These are phyloP conservation scores for Plenodomus tracheiphilus DNA, from an alignment of 2,329 filamentous ascomycete genomes.

Conservation along the genomic window DNA sequence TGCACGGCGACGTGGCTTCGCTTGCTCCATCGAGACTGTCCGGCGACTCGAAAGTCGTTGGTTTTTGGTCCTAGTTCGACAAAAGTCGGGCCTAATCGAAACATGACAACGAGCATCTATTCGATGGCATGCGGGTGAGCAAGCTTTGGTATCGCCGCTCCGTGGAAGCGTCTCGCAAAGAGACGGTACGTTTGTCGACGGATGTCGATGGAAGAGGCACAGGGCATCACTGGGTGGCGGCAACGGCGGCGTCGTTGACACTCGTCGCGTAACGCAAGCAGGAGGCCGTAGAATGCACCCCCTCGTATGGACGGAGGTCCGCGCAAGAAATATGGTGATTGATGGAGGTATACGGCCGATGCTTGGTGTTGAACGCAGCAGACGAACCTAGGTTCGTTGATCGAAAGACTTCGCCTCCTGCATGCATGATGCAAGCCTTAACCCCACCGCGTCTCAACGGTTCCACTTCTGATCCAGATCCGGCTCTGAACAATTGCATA, in stretches of 20 bases:
- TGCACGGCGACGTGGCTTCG: neutral
- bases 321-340: neutral
- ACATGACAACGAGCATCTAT: neutral
- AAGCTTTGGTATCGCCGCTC: neutral
- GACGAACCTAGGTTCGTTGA: conserved; percentile 35
- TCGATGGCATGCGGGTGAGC: neutral
- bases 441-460: conserved; percentile 27
- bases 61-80: no score
- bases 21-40: neutral
- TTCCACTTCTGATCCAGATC: conserved; percentile 15
- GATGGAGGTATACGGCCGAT: neutral
- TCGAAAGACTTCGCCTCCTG: conserved; percentile 14
- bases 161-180: neutral
- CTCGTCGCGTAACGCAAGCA: neutral
- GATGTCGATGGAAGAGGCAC: neutral
- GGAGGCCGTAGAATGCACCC: neutral
- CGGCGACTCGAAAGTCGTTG: neutral
- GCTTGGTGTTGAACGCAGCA: neutral
- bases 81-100: neutral
- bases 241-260: neutral
- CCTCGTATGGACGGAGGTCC: neutral
- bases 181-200: neutral
- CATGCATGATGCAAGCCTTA: conserved; percentile 17
- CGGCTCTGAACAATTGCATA: conserved; percentile 3
- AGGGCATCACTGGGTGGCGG: neutral